Evolutionary conservation across 2,329 filamentous ascomycete genomes (phyloP).

Genomic region (Apiospora malaysiana): DNA sequence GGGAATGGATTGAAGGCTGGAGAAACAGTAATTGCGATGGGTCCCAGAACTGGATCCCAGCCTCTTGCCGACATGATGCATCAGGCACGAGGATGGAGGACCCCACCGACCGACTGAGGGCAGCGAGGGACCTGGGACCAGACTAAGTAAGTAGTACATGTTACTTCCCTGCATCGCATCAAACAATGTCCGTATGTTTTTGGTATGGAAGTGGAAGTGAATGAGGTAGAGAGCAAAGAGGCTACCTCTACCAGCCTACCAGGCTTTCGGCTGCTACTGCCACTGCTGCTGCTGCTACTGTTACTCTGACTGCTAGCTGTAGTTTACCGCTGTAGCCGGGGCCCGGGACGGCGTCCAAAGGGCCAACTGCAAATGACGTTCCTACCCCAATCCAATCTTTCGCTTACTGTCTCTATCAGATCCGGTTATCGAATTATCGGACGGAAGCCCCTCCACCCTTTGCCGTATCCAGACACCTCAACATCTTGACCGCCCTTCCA

Average conservation of each 20-base stretch:
- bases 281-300: too few species aligned
- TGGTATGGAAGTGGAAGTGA: too few species aligned
- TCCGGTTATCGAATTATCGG: slow-evolving; percentile 16
- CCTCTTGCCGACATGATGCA: slow-evolving; percentile 17
- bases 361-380: not conserved
- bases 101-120: not conserved
- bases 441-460: slow-evolving; percentile 18
- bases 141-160: too few species aligned
- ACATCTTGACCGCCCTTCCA: slow-evolving; percentile 41
- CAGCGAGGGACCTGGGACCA: not conserved
- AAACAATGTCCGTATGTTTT: too few species aligned
- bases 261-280: too few species aligned
- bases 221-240: too few species aligned
- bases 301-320: not conserved
- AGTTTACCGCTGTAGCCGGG: slow-evolving; percentile 5
- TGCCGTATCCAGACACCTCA: slow-evolving; percentile 28
- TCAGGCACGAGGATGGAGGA: not conserved
- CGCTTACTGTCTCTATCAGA: slow-evolving; percentile 12
- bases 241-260: too few species aligned
- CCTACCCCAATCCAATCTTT: slow-evolving; percentile 1
- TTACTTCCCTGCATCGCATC: too few species aligned
- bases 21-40: slow-evolving; percentile 11
- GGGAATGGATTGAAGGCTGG: slow-evolving; percentile 3
- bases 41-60: slow-evolving; percentile 15
- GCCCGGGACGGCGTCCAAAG: too few species aligned